Percentiles rank a stretch among this genome's conserved stretches.
Evolutionary conservation across 495 filamentous ascomycete species (phyloP).

Genomic region (Eremomyces bilateralis): DNA sequence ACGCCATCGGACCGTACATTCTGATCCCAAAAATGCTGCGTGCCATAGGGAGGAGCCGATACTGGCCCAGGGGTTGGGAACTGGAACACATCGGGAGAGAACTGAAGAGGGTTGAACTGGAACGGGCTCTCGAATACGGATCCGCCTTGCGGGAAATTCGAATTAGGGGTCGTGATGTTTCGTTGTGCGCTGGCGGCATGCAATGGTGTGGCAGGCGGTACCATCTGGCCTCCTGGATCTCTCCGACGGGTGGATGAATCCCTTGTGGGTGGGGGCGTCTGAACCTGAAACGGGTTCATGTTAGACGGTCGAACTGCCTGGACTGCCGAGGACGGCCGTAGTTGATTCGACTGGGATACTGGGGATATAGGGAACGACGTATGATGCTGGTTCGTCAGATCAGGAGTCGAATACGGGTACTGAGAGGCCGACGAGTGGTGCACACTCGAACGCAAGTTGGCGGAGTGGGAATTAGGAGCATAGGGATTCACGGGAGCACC

Average conservation of each 20-base stretch:
- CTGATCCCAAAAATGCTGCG: constrained; percentile 57
- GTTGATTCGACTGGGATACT: too few relatives aligned
- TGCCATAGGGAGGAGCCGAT: constrained; percentile 40
- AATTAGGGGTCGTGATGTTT: constrained; percentile 24
- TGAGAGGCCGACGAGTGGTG: too few relatives aligned
- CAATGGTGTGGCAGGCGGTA: constrained; percentile 16
- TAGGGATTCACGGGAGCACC: too few relatives aligned
- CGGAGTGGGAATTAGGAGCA: too few relatives aligned
- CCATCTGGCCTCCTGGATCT: constrained; percentile 14
- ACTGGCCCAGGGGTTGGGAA: constrained; percentile 50
- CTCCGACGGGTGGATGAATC: constrained; percentile 24
- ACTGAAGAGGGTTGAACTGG: constrained; percentile 32
- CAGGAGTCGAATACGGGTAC: too few relatives aligned
- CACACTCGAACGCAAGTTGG: too few relatives aligned
- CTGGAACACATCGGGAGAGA: constrained; percentile 45
- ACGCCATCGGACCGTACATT: constrained; percentile 15
- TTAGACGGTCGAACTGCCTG: too few relatives aligned
- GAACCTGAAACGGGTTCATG: constrained; percentile 32
- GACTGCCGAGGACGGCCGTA: too few relatives aligned
- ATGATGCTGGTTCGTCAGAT: too few relatives aligned
- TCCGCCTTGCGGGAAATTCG: constrained; percentile 19
- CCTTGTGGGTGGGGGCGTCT: constrained; percentile 44
- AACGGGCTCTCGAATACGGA: constrained; percentile 13
- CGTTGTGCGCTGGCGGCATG: constrained; percentile 19
- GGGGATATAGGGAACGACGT: too few relatives aligned